A percentile compares a stretch with the other conserved stretches of the same genome.
Evolutionary conservation across 495 filamentous ascomycete species (phyloP).

Genomic region (Hypoxylon cercidicola): DNA sequence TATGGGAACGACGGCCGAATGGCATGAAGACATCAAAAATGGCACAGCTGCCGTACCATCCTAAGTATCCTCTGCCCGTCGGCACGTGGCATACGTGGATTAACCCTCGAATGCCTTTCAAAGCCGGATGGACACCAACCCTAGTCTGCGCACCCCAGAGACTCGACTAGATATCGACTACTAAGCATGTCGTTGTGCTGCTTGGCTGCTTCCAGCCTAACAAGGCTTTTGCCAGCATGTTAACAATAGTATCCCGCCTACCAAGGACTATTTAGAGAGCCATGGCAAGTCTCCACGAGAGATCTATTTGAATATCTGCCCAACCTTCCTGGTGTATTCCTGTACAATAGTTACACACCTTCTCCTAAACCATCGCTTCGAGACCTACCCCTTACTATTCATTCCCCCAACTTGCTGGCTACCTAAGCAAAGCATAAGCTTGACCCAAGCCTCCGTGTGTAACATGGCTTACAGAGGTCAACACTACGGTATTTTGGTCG

Average conservation of each 20-base stretch:
- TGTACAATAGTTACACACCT: constrained; percentile 19
- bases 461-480: constrained; percentile 40
- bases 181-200: constrained; percentile 17
- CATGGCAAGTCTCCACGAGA: not conserved
- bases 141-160: not conserved
- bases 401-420: constrained; percentile 16
- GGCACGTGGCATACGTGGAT: constrained; percentile 34
- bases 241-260: constrained; percentile 16
- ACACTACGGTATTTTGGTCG: constrained; percentile 34
- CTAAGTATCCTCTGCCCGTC: constrained; percentile 14
- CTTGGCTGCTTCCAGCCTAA: not conserved
- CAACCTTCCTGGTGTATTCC: constrained; percentile 16
- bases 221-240: constrained; percentile 6
- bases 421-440: constrained; percentile 27
- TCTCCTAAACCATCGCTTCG: constrained; percentile 22
- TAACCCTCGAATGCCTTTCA: constrained; percentile 1
- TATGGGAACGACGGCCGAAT: constrained; percentile 25
- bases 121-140: constrained; percentile 18
- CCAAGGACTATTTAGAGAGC: constrained; percentile 8
- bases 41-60: constrained; percentile 27
- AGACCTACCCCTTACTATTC: constrained; percentile 17
- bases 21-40: constrained; percentile 20
- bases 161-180: constrained; percentile 12
- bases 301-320: constrained; percentile 12
- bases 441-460: constrained; percentile 33